Base-by-base conservation (phyloP, 805 yeast species). In the Saccharomyces jurei region DNA sequence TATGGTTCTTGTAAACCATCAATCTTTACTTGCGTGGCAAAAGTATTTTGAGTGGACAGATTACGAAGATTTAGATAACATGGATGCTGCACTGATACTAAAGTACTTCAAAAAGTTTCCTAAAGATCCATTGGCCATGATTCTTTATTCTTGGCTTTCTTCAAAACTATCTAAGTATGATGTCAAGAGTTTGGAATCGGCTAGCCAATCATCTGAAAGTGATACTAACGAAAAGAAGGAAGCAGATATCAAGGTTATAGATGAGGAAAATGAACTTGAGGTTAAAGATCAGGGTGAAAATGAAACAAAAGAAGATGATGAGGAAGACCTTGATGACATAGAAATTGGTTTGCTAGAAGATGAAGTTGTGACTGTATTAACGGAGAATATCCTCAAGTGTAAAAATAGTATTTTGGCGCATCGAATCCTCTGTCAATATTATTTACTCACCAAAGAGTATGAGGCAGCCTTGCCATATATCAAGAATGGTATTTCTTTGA, bases 31-130 rank as follows among this genome's bases (percentile, higher is more conserved):
- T 30, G 88, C 90, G 0, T 91, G 96, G 96, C 75, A 77, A 41
- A 63, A 84, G 10, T 81, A 81, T 62, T 79, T 89, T 54, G 94
- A 90, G 58, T 86, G 92, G 86, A 60, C 73, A 27, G 96, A 90
- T 67, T 77, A 77, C 6, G 65, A 65, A 5, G 70, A 75, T 3
- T 66, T 89, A 4, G 69, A 73, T 9, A 76, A 77, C 1, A 65
- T 86, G 50, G 84, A 83, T 51, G 63, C 74, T 17, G 69, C 68
- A 9, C 65, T 75, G 4, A 58, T 88, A 1, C 60, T 75, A n/a
- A 76, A 71, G 36, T 88, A 81, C 63, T 72, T 87, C 47, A 71
- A 71, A 46, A 67, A 73, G 46, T 89, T 87, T 69, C 82, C 81
- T 4, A 70, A 67, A 25, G 82, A 80, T 49, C 89, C 89, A 0